phyloP scores from a whole-genome alignment of 345 rosid species.

The Syzygium jambos region DNA sequence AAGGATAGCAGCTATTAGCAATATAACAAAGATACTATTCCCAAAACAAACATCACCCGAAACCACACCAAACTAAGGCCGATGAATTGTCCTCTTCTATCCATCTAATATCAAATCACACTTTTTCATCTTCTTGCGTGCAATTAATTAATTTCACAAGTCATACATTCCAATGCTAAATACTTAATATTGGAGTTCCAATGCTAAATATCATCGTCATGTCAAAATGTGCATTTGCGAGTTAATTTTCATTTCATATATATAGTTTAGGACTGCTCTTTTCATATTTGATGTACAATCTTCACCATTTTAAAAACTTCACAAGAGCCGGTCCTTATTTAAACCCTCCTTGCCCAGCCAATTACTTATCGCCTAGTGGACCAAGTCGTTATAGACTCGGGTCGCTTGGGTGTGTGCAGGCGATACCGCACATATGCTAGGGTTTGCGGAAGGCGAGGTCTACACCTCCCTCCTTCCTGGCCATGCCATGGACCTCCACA shows the following conservation, averaged over 20 bases:
- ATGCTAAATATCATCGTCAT: rapidly evolving
- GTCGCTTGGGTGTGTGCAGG: neutral
- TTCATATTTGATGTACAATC: neutral
- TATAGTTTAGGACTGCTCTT: neutral
- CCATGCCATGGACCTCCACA: neutral
- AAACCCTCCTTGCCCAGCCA: neutral
- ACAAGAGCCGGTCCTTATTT: neutral
- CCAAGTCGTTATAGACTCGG: neutral
- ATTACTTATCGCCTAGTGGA: neutral
- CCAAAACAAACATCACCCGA: neutral
- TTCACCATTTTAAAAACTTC: neutral
- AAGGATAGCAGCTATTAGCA: neutral
- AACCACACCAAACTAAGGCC: too few species aligned
- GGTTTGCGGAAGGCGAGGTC: neutral
- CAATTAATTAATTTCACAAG: neutral
- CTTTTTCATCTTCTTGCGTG: rapidly evolving
- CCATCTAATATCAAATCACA: neutral
- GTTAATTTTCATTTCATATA: neutral
- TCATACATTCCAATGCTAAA: neutral
- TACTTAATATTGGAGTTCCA: neutral
- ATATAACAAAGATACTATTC: neutral
- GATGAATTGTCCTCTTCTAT: too few species aligned
- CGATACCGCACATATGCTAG: neutral
- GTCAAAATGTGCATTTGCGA: neutral
- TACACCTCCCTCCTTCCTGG: neutral